These are phyloP conservation scores for Eutrema yunnanense DNA, from an alignment of 345 rosid species.

Conservation along the genomic window DNA sequence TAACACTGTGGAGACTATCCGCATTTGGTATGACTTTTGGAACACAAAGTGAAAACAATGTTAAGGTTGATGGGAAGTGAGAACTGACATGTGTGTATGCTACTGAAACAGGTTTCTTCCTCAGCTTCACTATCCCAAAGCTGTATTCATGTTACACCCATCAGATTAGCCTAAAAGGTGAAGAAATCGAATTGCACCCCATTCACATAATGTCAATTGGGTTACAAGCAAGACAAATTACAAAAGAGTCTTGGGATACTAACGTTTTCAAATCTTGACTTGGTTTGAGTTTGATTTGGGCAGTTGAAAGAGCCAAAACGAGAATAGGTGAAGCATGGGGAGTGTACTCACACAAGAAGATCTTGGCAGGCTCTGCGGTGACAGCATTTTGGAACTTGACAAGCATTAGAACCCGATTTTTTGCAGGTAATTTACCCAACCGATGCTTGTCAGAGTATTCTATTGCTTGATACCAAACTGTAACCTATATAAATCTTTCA, in stretches of 20 bases:
- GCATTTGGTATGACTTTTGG: slow-evolving; percentile 51
- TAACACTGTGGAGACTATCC: slow-evolving; percentile 67
- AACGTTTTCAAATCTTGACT: background rate
- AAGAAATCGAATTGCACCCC: background rate
- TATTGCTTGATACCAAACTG: background rate
- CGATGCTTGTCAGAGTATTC: background rate
- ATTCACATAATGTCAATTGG: background rate
- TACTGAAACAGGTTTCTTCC: slow-evolving; percentile 64
- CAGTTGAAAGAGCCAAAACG: slow-evolving; percentile 52
- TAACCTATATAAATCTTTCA: background rate
- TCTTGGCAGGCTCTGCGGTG: slow-evolving; percentile 67
- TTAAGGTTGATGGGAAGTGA: background rate
- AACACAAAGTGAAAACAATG: background rate
- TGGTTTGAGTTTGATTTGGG: slow-evolving; percentile 1
- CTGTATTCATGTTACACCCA: slow-evolving; percentile 54
- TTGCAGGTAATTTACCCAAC: slow-evolving; percentile 42
- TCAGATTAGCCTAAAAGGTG: slow-evolving; percentile 68
- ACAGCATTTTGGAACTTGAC: slow-evolving; percentile 89
- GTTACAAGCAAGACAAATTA: background rate
- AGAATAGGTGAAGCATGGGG: slow-evolving; percentile 57
- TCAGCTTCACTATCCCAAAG: slow-evolving; percentile 76
- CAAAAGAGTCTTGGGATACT: background rate
- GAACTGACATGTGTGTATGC: slow-evolving; percentile 7
- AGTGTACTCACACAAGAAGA: slow-evolving; percentile 80
- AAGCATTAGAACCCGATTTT: slow-evolving; percentile 62